A percentile compares a stretch with the other conserved stretches of the same genome.
These are phyloP conservation scores for Pseudognaphalium luteoalbum DNA, from an alignment of 129 eudicot genomes.

Conservation along the genomic window DNA sequence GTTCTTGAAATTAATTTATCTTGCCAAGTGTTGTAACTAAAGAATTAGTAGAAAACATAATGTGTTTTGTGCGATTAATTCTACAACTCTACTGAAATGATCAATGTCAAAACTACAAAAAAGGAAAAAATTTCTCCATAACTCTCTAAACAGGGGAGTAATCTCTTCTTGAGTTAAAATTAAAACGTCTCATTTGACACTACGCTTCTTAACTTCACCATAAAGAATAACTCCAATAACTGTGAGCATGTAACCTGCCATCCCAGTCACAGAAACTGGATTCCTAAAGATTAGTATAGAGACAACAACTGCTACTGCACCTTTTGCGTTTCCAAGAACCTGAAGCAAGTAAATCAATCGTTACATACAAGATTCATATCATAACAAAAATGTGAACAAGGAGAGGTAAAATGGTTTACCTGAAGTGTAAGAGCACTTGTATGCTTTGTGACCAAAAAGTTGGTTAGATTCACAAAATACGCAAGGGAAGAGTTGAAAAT, in stretches of 20 bases:
- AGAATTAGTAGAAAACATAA: conserved; percentile 33
- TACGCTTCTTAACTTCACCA: conserved; percentile 76
- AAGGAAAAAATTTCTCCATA: conserved; percentile 14
- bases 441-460: conserved; percentile 61
- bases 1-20: not conserved
- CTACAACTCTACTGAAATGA: conserved; percentile 49
- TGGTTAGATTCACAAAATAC: conserved; percentile 52
- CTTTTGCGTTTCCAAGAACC: conserved; percentile 93
- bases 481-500: conserved; percentile 55
- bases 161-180: not conserved
- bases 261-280: conserved; percentile 85
- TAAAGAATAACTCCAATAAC: conserved; percentile 79
- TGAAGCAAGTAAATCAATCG: conserved; percentile 18
- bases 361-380: not conserved
- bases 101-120: conserved; percentile 21
- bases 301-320: conserved; percentile 85
- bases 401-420: conserved; percentile 27
- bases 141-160: conserved; percentile 29
- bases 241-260: conserved; percentile 78
- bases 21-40: not conserved
- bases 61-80: conserved; percentile 31
- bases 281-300: conserved; percentile 79
- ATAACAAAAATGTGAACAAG: not conserved
- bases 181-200: conserved; percentile 34
- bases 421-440: conserved; percentile 62